A percentile compares a stretch with the other conserved stretches of the same genome.
Evolutionary conservation across 192 early-diverging fungal genomes (phyloP).

Genomic region (Phlyctochytrium arcticum): DNA sequence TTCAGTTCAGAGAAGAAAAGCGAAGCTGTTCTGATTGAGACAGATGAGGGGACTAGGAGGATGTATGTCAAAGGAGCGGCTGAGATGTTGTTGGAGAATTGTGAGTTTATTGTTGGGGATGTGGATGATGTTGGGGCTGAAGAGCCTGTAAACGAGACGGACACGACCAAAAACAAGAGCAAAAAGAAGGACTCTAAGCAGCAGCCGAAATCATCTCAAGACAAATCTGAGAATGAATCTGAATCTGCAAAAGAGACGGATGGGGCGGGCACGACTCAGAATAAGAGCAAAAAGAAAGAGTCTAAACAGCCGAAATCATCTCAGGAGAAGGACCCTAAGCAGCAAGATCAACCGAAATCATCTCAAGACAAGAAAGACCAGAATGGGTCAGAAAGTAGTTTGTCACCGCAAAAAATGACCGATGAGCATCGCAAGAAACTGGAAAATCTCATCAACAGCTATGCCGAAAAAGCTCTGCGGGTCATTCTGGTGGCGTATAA

Average conservation of each 20-base stretch:
- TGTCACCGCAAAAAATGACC: no score
- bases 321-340: no score
- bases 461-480: background rate
- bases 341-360: no score
- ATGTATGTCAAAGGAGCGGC: slow-evolving; percentile 51
- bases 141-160: background rate
- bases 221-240: background rate
- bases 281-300: no score
- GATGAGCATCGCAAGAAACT: background rate
- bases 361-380: no score
- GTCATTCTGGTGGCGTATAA: background rate
- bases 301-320: no score
- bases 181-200: no score
- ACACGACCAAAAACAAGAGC: background rate
- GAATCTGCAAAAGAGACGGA: background rate
- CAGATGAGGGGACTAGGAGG: slow-evolving; percentile 13
- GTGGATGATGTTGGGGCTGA: background rate
- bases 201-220: no score
- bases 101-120: background rate
- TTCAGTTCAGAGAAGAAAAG: slow-evolving; percentile 48
- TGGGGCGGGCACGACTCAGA: no score
- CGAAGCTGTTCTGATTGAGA: slow-evolving; percentile 41
- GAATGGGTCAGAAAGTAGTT: no score
- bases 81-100: slow-evolving; percentile 37
- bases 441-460: background rate